Evolutionary conservation across 805 yeast species (phyloP).

Genomic region (Sugiyamaella marilandica): DNA sequence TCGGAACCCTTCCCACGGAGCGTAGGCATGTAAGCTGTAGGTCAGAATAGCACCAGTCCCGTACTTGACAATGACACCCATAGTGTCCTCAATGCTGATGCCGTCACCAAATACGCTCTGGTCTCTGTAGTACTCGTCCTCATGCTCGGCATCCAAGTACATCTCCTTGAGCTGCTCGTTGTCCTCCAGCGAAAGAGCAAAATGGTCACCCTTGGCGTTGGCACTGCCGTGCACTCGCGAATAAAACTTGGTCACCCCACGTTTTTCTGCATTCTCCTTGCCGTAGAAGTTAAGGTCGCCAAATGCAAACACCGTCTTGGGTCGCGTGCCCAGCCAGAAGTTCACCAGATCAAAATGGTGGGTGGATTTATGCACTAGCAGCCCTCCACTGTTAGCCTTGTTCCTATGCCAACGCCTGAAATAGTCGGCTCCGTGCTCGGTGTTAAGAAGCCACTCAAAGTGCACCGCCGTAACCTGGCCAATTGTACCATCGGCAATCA

Average conservation of each 20-base stretch:
- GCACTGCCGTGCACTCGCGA: slow-evolving; percentile 15
- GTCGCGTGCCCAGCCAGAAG: slow-evolving; percentile 14
- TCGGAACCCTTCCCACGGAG: slow-evolving; percentile 16
- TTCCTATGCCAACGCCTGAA: slow-evolving; percentile 17
- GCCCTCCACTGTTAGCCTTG: slow-evolving; percentile 17
- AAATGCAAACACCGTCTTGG: slow-evolving; percentile 14
- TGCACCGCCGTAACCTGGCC: slow-evolving; percentile 17
- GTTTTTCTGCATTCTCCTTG: slow-evolving; percentile 15
- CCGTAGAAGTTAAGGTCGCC: slow-evolving; percentile 17
- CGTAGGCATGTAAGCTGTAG: slow-evolving; percentile 15
- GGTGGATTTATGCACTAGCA: slow-evolving; percentile 17
- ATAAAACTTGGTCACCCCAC: slow-evolving; percentile 15
- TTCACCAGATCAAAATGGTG: slow-evolving; percentile 17
- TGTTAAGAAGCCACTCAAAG: slow-evolving; percentile 16
- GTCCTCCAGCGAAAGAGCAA: slow-evolving; percentile 10
- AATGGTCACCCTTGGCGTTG: slow-evolving; percentile 12
- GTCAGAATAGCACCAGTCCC: slow-evolving; percentile 13
- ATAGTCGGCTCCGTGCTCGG: slow-evolving; percentile 16
- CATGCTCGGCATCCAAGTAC: slow-evolving; percentile 18
- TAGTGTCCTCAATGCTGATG: slow-evolving; percentile 16
- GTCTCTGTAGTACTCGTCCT: slow-evolving; percentile 15
- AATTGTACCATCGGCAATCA: slow-evolving; percentile 12
- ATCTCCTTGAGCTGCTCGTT: slow-evolving; percentile 10
- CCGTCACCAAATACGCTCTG: slow-evolving; percentile 18
- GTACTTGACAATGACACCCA: slow-evolving; percentile 15